These are phyloP conservation scores for Raphanus raphanistrum DNA, from an alignment of 345 rosid genomes.

Conservation along the genomic window DNA sequence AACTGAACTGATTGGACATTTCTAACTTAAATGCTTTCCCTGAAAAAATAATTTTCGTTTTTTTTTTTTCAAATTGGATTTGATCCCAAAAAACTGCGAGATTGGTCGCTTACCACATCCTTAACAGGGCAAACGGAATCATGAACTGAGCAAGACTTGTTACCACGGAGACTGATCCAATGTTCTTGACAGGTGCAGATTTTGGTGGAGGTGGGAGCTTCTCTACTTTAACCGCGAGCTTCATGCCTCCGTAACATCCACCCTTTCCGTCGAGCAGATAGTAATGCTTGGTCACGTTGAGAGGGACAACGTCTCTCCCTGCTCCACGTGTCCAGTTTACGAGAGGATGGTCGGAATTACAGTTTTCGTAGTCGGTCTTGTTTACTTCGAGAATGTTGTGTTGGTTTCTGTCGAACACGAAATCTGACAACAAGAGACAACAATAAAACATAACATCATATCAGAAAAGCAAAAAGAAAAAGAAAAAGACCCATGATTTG, in stretches of 20 bases:
- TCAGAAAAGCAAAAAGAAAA: neutral
- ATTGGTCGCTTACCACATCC: constrained; percentile 14
- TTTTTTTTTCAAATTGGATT: neutral
- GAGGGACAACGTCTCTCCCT: constrained; percentile 88
- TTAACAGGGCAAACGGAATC: constrained; percentile 20
- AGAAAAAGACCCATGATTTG: neutral
- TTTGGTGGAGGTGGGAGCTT: constrained; percentile 81
- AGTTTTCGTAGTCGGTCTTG: constrained; percentile 67
- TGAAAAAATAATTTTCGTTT: constrained; percentile 23
- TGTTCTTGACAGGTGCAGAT: constrained; percentile 50
- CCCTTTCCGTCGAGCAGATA: constrained; percentile 87
- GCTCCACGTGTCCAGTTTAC: constrained; percentile 85
- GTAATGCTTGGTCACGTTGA: constrained; percentile 69
- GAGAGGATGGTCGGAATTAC: constrained; percentile 72
- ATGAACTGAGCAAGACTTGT: constrained; percentile 15
- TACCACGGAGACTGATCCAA: constrained; percentile 26
- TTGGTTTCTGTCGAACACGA: constrained; percentile 89
- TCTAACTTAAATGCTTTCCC: constrained; percentile 17
- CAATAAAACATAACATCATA: neutral
- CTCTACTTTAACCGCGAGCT: constrained; percentile 67
- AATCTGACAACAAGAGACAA: constrained; percentile 47
- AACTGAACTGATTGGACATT: constrained; percentile 3
- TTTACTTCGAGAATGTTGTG: constrained; percentile 85
- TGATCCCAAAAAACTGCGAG: neutral
- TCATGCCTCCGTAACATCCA: constrained; percentile 83